Evolutionary conservation across 306 rosid genomes (phyloP).

Genomic region (Cucurbita argyrosperma): DNA sequence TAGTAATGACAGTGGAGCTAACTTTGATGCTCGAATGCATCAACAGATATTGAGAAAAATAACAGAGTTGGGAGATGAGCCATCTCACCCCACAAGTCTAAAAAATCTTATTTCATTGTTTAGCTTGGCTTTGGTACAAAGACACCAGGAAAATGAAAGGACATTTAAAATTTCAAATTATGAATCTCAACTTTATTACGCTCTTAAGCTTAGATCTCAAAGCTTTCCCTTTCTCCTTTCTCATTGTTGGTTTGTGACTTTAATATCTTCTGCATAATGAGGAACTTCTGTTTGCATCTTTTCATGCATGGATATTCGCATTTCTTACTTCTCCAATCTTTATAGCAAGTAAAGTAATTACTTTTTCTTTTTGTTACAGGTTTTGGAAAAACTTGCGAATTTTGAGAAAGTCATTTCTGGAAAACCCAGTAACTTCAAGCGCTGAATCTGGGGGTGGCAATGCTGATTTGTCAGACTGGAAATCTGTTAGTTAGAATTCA

Average conservation of each 20-base stretch:
- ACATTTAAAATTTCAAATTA: not conserved
- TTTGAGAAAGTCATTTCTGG: constrained; percentile 34
- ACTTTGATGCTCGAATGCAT: constrained; percentile 87
- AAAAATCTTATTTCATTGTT: constrained; percentile 1
- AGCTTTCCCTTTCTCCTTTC: not conserved
- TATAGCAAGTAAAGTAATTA: not conserved
- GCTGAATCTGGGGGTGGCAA: constrained; percentile 32
- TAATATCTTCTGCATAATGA: not conserved
- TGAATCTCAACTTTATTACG: not conserved
- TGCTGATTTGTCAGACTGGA: constrained; percentile 65
- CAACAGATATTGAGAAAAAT: constrained; percentile 62
- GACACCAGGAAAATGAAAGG: not conserved
- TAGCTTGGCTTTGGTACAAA: not conserved
- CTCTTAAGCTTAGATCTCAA: not conserved
- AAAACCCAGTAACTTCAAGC: constrained; percentile 16
- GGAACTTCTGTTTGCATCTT: constrained; percentile 1
- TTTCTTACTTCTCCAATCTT: too few species aligned
- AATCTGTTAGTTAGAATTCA: constrained; percentile 40
- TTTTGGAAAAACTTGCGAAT: constrained; percentile 66
- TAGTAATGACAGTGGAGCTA: constrained; percentile 45
- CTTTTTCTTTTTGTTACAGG: constrained; percentile 23
- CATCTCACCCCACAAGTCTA: constrained; percentile 44
- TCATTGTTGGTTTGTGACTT: not conserved
- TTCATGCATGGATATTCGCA: not conserved
- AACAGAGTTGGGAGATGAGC: constrained; percentile 55